These are phyloP conservation scores for Pseudocercospora fuligena DNA, from an alignment of 2,329 filamentous ascomycete genomes.

Conservation along the genomic window DNA sequence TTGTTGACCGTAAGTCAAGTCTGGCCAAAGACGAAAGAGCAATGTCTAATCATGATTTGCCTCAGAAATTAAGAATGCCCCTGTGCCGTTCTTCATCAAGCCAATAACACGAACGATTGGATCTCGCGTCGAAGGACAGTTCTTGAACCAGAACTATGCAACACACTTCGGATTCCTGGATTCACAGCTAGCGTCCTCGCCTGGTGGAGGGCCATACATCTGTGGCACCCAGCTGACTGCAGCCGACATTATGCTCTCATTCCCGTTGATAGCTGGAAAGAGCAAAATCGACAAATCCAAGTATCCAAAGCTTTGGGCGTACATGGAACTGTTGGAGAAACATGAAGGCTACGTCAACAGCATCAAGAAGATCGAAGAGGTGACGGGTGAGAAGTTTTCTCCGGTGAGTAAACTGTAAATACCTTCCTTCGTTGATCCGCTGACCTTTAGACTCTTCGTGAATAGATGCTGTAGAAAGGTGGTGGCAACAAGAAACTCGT, in stretches of 20 bases:
- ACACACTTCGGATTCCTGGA: conserved; percentile 59
- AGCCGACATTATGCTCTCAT: conserved; percentile 60
- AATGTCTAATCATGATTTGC: not conserved
- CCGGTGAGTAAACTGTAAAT: conserved; percentile 9
- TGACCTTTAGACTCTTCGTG: conserved; percentile 1
- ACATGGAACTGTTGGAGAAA: conserved; percentile 51
- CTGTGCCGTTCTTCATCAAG: conserved; percentile 71
- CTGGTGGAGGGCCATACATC: conserved; percentile 55
- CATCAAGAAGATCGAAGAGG: conserved; percentile 56
- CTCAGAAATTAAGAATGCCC: conserved; percentile 49
- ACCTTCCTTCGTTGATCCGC: not conserved
- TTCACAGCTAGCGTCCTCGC: conserved; percentile 52
- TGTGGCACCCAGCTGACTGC: conserved; percentile 55
- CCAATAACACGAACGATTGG: conserved; percentile 65
- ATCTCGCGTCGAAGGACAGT: conserved; percentile 50
- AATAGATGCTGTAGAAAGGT: not conserved
- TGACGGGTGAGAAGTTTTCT: conserved; percentile 38
- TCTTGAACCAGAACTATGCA: conserved; percentile 54
- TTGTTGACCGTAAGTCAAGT: conserved; percentile 59
- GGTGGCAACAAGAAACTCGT: not conserved
- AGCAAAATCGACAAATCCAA: conserved; percentile 46
- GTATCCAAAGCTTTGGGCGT: conserved; percentile 55
- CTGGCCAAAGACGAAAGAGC: not conserved
- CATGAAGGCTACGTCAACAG: conserved; percentile 53
- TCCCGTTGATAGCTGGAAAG: conserved; percentile 54